Conservation (phyloP, 129 eudicot species). For the Heracleum sosnowskyi region DNA sequence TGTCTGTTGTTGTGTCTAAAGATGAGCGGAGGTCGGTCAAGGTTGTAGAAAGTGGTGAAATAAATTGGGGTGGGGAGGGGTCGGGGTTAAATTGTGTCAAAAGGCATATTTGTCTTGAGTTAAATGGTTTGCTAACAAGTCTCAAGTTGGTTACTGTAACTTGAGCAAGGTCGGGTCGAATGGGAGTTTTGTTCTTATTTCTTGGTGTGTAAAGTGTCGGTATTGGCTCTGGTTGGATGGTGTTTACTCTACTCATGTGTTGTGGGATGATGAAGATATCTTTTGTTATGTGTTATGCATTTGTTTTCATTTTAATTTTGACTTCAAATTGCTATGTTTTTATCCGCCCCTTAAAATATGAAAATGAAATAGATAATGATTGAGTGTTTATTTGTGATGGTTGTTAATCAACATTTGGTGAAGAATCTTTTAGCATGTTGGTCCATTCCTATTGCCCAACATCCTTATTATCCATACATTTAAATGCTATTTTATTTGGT, state of each 20-base stretch:
- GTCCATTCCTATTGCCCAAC: background rate
- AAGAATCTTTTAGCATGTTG: background rate
- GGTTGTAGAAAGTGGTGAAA: constrained; percentile 30
- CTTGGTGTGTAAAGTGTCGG: background rate
- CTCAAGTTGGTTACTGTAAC: constrained; percentile 10
- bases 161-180: constrained; percentile 2
- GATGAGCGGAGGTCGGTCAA: constrained; percentile 29
- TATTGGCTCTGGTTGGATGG: constrained; percentile 3
- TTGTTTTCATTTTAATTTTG: background rate
- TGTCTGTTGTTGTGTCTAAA: constrained; percentile 26
- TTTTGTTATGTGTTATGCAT: background rate
- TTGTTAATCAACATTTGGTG: background rate
- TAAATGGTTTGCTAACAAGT: constrained; percentile 31
- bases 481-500: background rate
- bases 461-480: background rate
- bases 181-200: background rate
- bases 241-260: background rate
- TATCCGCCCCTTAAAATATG: background rate
- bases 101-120: constrained; percentile 17
- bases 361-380: background rate
- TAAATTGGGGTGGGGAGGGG: constrained; percentile 22
- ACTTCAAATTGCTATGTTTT: background rate
- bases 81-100: constrained; percentile 11
- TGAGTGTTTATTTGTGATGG: background rate
- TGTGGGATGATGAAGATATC: background rate